Evolutionary conservation across 2,329 filamentous ascomycete genomes (phyloP).

Genomic region (Diaporthe sp.): DNA sequence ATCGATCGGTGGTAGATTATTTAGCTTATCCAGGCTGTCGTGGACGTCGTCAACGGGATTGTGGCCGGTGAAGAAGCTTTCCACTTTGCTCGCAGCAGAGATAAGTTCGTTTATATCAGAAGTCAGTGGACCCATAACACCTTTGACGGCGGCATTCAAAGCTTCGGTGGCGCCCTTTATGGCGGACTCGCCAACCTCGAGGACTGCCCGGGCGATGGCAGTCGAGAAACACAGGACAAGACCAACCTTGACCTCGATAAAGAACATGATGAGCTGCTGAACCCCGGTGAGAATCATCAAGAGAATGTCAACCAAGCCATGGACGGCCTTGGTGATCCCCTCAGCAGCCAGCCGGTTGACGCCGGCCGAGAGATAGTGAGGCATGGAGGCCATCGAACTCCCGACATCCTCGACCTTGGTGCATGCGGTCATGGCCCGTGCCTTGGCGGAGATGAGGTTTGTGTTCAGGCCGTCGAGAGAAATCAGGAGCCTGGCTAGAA

Average conservation of each 20-base stretch:
- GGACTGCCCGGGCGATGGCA: conserved; percentile 82
- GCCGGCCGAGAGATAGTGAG: conserved; percentile 90
- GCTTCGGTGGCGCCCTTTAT: conserved; percentile 62
- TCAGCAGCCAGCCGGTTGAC: conserved; percentile 88
- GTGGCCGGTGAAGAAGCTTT: too few relatives aligned
- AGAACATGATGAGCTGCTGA: conserved; percentile 89
- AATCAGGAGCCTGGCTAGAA: conserved; percentile 85
- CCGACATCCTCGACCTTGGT: conserved; percentile 93
- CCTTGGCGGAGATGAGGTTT: conserved; percentile 81
- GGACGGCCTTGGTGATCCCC: conserved; percentile 84
- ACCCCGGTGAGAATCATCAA: conserved; percentile 85
- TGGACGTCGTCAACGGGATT: too few relatives aligned
- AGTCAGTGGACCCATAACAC: too few relatives aligned
- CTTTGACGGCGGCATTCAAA: too few relatives aligned
- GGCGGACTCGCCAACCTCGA: conserved; percentile 73
- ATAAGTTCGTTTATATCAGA: too few relatives aligned
- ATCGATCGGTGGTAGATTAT: too few relatives aligned
- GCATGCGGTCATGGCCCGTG: conserved; percentile 81
- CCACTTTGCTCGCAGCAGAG: too few relatives aligned
- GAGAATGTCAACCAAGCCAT: conserved; percentile 84
- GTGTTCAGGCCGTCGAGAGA: conserved; percentile 79
- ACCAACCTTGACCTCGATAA: conserved; percentile 90
- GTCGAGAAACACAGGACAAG: conserved; percentile 93
- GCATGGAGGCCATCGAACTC: conserved; percentile 97
- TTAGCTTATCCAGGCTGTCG: too few relatives aligned